Evolutionary conservation across 306 rosid genomes (phyloP), one percentile per base, ranked within the genome.

Genomic region (Glycyrrhiza uralensis): DNA sequence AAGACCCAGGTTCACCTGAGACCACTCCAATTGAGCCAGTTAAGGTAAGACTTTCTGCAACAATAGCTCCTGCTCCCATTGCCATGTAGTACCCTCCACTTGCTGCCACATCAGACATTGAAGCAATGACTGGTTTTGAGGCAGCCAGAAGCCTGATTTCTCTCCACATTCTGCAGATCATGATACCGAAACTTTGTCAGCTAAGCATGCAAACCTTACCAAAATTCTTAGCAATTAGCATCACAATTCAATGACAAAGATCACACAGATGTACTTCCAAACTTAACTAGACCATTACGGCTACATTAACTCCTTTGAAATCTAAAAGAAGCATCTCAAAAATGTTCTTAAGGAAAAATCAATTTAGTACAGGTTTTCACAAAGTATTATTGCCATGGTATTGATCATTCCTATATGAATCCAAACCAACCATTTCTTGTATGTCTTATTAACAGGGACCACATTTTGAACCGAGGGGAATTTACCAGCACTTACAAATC

Each of bases 1-100:
- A 66, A 72, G 55, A 82, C 41, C 45, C 28, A 19, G 44, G 74
- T 23, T 87, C 75, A 94, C 99, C 97, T 75, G 92, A 73, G 42
- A 91, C 95, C 76, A 94, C 99, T 64, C 99, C 99, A 79, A 94
- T 94, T 51, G 99, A 94, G 63, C 99, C 99, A 65, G 99, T 94
- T 70, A 89, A 77, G 74, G 97, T 91, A 36, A 94, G 86, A 79
- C 74, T 89, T 80, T 94, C 99, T n/a, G 97, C 95, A 77, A 94
- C 99, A 87, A 94, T 87, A 63, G 89, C 50, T 51, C 87, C 90
- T 67, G 96, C 88, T 73, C 91, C 99, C 99, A 94, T 94, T 56
- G 97, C 99, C 96, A 91, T 89, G 78, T 91, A 91, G 86, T 91
- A 94, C 56, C 99, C 96, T 70, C 99, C 99, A 81, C 99, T 94